phyloP scores from a whole-genome alignment of 78 protist genomes.

The Speleostelium caveatum region DNA sequence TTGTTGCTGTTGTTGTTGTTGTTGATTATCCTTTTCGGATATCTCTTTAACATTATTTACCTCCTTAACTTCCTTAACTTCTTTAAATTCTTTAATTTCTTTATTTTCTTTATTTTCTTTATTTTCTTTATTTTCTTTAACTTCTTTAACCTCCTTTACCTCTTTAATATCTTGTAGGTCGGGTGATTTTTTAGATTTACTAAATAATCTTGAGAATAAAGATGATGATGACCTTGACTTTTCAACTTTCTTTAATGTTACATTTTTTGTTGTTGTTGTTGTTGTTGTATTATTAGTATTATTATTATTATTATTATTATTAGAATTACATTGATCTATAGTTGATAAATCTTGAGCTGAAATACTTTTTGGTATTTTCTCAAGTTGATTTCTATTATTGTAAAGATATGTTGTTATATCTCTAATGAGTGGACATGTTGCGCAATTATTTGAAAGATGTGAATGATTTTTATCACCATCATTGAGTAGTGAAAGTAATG shows the following conservation, averaged over 20 bases:
- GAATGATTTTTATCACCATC: slow-evolving; percentile 51
- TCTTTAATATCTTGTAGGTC: too few relatives aligned
- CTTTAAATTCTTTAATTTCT: slow-evolving; percentile 1
- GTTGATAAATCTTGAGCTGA: not conserved
- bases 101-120: not conserved
- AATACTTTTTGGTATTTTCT: not conserved
- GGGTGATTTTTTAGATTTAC: too few relatives aligned
- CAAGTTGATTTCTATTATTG: slow-evolving; percentile 27
- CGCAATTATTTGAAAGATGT: slow-evolving; percentile 35
- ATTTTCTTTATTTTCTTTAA: not conserved
- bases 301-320: not conserved
- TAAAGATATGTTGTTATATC: slow-evolving; percentile 66
- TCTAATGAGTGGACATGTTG: slow-evolving; percentile 51
- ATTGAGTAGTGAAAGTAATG: too few relatives aligned
- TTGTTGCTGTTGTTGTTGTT: not conserved
- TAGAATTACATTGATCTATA: not conserved
- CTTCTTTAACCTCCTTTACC: too few relatives aligned
- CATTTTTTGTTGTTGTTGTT: too few relatives aligned
- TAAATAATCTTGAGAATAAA: too few relatives aligned
- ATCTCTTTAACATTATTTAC: too few relatives aligned
- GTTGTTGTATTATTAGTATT: too few relatives aligned
- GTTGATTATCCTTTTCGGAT: not conserved
- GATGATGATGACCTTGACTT: not conserved
- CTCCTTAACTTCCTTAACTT: too few relatives aligned
- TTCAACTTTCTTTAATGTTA: too few relatives aligned